Evolutionary conservation across 345 rosid species (phyloP), one percentile per base, ranked within the genome.

Genomic region (Eucalyptus decipiens): DNA sequence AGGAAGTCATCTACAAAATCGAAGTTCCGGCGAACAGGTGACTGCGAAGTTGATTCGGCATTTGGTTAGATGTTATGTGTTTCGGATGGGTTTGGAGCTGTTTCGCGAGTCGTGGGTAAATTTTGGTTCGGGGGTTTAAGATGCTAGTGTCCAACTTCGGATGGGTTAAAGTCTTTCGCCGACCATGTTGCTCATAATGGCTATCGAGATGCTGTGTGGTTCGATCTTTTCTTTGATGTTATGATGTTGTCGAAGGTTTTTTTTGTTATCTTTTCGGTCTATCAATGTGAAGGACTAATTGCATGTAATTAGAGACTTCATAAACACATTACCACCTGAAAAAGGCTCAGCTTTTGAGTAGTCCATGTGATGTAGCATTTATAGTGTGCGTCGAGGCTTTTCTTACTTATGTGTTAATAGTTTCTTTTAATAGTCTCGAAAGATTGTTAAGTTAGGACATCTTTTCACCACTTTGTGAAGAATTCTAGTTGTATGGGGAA

Each of bases 21-120:
- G 98, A 96, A 67, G 92, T 97, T 54, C 97, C 98, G 60, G 98
- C 97, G 26, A 97, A 96, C 93, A 93, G 98, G 99, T 96, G 50
- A 34, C 34, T 76, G 86, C 28, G 42, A 60, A 48, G n/a, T 28
- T 72, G 26, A 13, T 87, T n/a, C 40, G 7, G 4, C 19, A 15
- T 83, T 43, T 13, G 51, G 15, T 45, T 15, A 56, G 34, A 86
- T 51, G 5, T 48, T 86, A 23, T 19, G 37, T 17, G 8, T 50
- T 50, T 18, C 9, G 43, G n/a, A 49, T 86, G 17, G 37, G 17
- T n/a, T 86, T n/a, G 87, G 65, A n/a, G 14, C 17, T 47, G 54
- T 50, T 86, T 32, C 19, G 12, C 6, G 24, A 11, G 80, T 4
- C 10, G 42, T 32, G 42, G 10, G 17, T 65, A 19, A 69, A 32